Evolutionary conservation across 139 green algal genomes (phyloP).

Genomic region (Yamagishiella unicocca): DNA sequence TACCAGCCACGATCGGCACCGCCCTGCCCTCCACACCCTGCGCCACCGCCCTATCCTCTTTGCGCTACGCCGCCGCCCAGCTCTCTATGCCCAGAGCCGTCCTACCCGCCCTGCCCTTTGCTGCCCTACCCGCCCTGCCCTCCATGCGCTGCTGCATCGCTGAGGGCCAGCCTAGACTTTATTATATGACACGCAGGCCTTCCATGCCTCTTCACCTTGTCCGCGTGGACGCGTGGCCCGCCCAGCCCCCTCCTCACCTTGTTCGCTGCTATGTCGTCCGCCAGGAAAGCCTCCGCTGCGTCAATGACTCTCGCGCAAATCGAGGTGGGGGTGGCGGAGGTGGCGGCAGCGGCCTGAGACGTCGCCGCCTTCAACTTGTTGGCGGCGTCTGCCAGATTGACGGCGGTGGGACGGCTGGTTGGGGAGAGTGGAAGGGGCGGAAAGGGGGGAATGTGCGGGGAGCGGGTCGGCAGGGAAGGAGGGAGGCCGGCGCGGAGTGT

Average conservation of each 20-base stretch:
- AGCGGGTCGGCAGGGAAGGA: background rate
- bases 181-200: too few species aligned
- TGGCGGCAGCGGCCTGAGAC: constrained; percentile 33
- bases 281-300: constrained; percentile 84
- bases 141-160: too few species aligned
- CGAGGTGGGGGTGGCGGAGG: constrained; percentile 55
- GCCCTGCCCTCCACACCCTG: too few species aligned
- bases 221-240: too few species aligned
- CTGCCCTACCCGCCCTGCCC: too few species aligned
- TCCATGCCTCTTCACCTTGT: too few species aligned
- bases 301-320: constrained; percentile 76
- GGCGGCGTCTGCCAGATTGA: constrained; percentile 92
- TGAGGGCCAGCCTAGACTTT: too few species aligned
- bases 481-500: background rate
- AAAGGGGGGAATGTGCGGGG: too few species aligned
- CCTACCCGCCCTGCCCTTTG: background rate
- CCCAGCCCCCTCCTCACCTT: constrained; percentile 55
- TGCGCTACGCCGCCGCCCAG: too few species aligned
- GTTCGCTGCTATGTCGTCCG: constrained; percentile 88
- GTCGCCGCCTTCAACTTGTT: constrained; percentile 73
- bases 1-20: too few species aligned
- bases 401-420: constrained; percentile 95
- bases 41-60: too few species aligned
- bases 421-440: background rate
- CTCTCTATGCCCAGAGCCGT: too few species aligned